A percentile compares a stretch with the other conserved stretches of the same genome.
Evolutionary conservation across 495 filamentous ascomycete genomes (phyloP).

Genomic region (Penicillium cataractarum): DNA sequence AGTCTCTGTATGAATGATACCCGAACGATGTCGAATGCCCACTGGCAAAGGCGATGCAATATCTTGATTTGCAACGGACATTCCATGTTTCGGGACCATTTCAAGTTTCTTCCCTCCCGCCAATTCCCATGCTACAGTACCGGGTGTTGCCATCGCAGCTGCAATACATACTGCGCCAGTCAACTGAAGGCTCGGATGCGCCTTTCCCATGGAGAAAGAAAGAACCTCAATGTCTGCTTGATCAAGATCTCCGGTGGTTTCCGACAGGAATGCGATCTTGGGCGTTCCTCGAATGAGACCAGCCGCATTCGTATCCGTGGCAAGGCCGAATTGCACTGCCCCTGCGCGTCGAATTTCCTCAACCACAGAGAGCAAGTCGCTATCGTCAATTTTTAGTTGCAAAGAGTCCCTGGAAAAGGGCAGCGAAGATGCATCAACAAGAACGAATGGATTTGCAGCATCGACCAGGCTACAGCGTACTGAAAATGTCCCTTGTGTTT

Average conservation of each 20-base stretch:
- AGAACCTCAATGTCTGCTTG: conserved; percentile 26
- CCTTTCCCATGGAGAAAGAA: conserved; percentile 37
- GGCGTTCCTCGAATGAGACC: conserved; percentile 29
- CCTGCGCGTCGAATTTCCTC: conserved; percentile 35
- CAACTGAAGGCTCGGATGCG: conserved; percentile 37
- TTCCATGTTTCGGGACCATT: conserved; percentile 21
- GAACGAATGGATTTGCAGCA: conserved; percentile 39
- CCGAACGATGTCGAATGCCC: conserved; percentile 26
- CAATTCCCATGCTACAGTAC: conserved; percentile 33
- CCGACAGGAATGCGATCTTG: conserved; percentile 36
- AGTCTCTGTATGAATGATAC: conserved; percentile 28
- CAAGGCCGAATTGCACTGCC: conserved; percentile 33
- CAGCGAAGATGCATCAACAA: conserved; percentile 32
- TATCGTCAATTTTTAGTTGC: not conserved
- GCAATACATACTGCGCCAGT: conserved; percentile 40
- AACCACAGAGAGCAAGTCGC: conserved; percentile 14
- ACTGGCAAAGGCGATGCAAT: conserved; percentile 15
- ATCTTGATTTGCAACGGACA: conserved; percentile 15
- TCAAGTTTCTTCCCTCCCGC: not conserved
- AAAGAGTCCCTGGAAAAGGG: conserved; percentile 7
- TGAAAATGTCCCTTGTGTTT: not conserved
- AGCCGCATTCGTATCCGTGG: conserved; percentile 21
- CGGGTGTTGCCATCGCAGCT: conserved; percentile 29
- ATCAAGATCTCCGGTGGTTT: not conserved
- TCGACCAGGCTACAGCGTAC: conserved; percentile 37